These are phyloP conservation scores for Kwoniella dendrophila DNA, from an alignment of 768 basidiomycete species.

Conservation along the genomic window DNA sequence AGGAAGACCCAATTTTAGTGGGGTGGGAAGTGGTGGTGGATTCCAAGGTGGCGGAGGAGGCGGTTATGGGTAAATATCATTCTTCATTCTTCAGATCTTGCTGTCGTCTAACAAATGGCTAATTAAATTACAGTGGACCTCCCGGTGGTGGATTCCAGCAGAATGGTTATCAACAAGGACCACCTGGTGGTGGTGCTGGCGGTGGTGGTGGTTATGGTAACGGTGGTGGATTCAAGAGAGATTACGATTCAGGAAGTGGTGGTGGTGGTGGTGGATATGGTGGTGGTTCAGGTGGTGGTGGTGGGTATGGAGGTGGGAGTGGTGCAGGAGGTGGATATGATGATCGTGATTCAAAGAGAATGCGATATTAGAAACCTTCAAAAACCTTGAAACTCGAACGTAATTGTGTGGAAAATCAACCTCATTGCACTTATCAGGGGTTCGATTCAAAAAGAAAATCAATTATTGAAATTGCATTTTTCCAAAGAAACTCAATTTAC, in stretches of 20 bases:
- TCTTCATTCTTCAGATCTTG: not conserved
- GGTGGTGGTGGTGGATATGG: not conserved
- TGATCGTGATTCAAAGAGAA: conserved; percentile 23
- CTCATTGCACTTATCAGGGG: no score
- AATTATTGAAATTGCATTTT: no score
- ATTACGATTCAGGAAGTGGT: conserved; percentile 27
- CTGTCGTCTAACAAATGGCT: not conserved
- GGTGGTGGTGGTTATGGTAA: conserved; percentile 35
- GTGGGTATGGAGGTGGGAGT: conserved; percentile 1
- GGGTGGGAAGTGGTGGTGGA: conserved; percentile 23
- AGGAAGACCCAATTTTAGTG: conserved; percentile 26
- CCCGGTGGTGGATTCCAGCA: conserved; percentile 20
- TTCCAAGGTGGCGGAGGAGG: conserved; percentile 54
- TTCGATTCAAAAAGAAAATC: no score
- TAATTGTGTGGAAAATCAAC: no score
- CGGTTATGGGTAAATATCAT: conserved; percentile 34
- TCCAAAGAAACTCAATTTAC: no score
- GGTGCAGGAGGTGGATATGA: conserved; percentile 16
- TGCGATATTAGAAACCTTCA: conserved; percentile 21
- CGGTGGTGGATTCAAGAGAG: conserved; percentile 42
- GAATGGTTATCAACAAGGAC: conserved; percentile 30
- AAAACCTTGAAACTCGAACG: no score
- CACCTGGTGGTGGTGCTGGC: conserved; percentile 38
- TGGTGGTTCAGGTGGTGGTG: not conserved
- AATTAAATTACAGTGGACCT: conserved; percentile 11